phyloP scores from a whole-genome alignment of 1,284 basidiomycete genomes.

The Volvariella surrecta region DNA sequence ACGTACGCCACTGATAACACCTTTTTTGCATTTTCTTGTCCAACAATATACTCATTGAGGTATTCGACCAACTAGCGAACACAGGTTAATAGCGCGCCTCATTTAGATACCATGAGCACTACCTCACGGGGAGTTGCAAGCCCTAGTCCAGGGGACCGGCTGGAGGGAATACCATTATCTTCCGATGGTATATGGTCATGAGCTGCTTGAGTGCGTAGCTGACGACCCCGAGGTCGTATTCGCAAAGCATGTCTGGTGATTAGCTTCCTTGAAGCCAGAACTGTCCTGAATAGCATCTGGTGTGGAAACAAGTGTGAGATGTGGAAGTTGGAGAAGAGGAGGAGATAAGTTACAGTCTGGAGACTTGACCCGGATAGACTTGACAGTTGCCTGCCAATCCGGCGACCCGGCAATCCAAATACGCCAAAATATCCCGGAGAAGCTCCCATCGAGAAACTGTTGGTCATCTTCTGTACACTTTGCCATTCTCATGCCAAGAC shows the following conservation, averaged over 20 bases:
- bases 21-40: conserved; percentile 89
- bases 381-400: too few relatives aligned
- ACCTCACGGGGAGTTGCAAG: conserved; percentile 71
- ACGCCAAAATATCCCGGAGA: too few relatives aligned
- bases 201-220: conserved; percentile 30
- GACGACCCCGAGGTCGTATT: conserved; percentile 16
- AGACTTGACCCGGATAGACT: too few relatives aligned
- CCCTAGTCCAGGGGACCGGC: conserved; percentile 26
- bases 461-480: too few relatives aligned
- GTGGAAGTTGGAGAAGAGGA: not conserved
- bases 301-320: not conserved
- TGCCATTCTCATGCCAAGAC: conserved; percentile 4
- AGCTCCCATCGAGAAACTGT: too few relatives aligned
- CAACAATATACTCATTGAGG: conserved; percentile 86
- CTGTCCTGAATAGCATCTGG: not conserved
- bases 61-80: conserved; percentile 68
- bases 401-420: too few relatives aligned
- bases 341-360: not conserved
- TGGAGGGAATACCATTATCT: conserved; percentile 16
- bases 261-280: conserved; percentile 11
- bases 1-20: conserved; percentile 85
- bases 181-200: conserved; percentile 17
- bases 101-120: conserved; percentile 10
- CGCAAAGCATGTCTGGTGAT: conserved; percentile 12
- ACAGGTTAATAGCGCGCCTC: conserved; percentile 4